A percentile compares a stretch with the other conserved stretches of the same genome.
Conservation (phyloP, 768 basidiomycete species). For the Sarcomyxa edulis region DNA sequence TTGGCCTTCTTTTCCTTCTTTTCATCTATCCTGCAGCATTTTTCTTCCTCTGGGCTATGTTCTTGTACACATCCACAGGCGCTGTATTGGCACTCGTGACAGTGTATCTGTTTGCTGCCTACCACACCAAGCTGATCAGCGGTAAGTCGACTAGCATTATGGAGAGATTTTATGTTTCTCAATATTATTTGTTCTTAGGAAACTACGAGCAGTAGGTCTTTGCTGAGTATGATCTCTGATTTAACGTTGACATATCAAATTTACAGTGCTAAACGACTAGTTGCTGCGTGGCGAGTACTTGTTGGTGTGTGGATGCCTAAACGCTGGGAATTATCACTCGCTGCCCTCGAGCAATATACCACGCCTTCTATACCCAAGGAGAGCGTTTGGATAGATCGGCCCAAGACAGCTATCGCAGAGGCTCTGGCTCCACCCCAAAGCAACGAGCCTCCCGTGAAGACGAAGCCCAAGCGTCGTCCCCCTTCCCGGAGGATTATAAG, state of each 20-base stretch:
- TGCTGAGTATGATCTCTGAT: slow-evolving; percentile 7
- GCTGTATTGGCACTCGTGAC: slow-evolving; percentile 62
- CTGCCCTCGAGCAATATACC: slow-evolving; percentile 71
- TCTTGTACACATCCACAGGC: slow-evolving; percentile 72
- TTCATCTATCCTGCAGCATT: slow-evolving; percentile 81
- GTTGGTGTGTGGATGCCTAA: slow-evolving; percentile 92
- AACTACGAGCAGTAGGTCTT: slow-evolving; percentile 71
- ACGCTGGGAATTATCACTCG: slow-evolving; percentile 72
- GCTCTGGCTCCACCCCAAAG: slow-evolving; percentile 18
- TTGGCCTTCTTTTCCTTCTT: slow-evolving; percentile 72
- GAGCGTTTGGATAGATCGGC: slow-evolving; percentile 65
- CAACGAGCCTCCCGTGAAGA: slow-evolving; percentile 37
- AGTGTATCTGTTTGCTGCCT: slow-evolving; percentile 76
- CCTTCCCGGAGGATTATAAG: slow-evolving; percentile 83
- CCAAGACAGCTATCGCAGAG: slow-evolving; percentile 20
- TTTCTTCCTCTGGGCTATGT: slow-evolving; percentile 78
- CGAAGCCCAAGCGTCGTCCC: slow-evolving; percentile 39
- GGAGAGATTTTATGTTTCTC: neutral
- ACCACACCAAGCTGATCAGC: slow-evolving; percentile 85
- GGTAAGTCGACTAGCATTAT: slow-evolving; percentile 40
- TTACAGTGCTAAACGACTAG: slow-evolving; percentile 78
- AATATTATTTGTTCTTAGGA: slow-evolving; percentile 29
- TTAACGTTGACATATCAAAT: slow-evolving; percentile 3
- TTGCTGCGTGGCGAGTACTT: slow-evolving; percentile 95
- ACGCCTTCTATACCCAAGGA: slow-evolving; percentile 60